phyloP scores from a whole-genome alignment of 116 monocot species.

The Papilionanthe hybrid region DNA sequence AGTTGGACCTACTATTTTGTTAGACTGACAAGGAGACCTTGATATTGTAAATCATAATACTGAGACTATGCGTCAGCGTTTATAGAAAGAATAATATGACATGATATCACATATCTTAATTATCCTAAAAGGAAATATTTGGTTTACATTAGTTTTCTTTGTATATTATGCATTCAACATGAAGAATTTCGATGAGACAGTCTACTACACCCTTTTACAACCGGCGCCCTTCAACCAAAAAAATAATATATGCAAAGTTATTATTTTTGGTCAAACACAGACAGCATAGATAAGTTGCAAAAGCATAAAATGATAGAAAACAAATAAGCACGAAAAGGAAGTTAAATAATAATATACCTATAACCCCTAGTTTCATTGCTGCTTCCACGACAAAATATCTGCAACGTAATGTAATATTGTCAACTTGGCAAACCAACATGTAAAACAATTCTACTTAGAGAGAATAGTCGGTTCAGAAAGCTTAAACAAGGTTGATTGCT shows the following conservation, averaged over 20 bases:
- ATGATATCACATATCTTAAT: neutral
- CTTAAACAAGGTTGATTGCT: neutral
- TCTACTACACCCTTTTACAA: neutral
- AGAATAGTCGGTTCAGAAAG: neutral
- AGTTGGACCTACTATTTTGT: neutral
- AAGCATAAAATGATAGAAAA: neutral
- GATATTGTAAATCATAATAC: neutral
- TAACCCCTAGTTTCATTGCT: constrained; percentile 87
- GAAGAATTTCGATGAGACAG: neutral
- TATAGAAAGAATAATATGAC: neutral
- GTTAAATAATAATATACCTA: constrained; percentile 35
- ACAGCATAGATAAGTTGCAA: neutral
- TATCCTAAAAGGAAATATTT: neutral
- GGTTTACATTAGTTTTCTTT: neutral
- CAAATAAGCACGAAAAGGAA: neutral
- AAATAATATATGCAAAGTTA: neutral
- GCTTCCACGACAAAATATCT: constrained; percentile 95
- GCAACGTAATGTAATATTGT: constrained; percentile 18
- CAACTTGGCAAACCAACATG: neutral
- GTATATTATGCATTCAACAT: neutral
- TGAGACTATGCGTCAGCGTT: neutral
- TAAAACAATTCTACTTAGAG: neutral
- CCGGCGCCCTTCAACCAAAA: neutral
- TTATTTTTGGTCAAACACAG: neutral
- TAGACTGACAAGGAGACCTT: neutral